These are phyloP conservation scores for Macrocystidia cucumis DNA, from an alignment of 1,284 basidiomycete species.

Conservation along the genomic window DNA sequence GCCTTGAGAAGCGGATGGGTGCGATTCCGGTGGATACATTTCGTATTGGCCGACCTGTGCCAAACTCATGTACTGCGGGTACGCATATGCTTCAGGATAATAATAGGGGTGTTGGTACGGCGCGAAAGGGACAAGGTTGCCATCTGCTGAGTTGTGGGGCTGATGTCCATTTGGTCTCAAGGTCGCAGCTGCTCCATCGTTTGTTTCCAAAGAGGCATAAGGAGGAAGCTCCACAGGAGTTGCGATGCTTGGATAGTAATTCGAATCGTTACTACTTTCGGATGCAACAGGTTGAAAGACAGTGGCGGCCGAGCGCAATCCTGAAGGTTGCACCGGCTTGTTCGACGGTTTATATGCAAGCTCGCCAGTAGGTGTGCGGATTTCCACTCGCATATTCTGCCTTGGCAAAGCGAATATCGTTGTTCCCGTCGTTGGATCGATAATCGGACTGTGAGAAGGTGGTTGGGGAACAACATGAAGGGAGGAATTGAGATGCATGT, in stretches of 20 bases:
- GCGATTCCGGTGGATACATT: slow-evolving; percentile 46
- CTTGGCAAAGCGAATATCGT: slow-evolving; percentile 67
- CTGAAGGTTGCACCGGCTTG: slow-evolving; percentile 26
- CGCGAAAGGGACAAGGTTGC: slow-evolving; percentile 41
- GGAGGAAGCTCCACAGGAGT: slow-evolving; percentile 6
- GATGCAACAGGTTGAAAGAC: slow-evolving; percentile 35
- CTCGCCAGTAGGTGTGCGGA: slow-evolving; percentile 51
- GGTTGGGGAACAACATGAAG: slow-evolving; percentile 53
- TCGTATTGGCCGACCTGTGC: slow-evolving; percentile 58
- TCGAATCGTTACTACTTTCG: slow-evolving; percentile 16
- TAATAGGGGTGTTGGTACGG: slow-evolving; percentile 53
- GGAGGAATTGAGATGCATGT: slow-evolving; percentile 49
- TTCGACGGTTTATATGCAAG: slow-evolving; percentile 19
- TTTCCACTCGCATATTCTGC: slow-evolving; percentile 65
- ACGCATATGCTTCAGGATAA: slow-evolving; percentile 61
- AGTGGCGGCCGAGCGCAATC: slow-evolving; percentile 35
- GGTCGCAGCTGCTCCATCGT: slow-evolving; percentile 14
- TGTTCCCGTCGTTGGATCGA: slow-evolving; percentile 53
- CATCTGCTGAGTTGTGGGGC: slow-evolving; percentile 15
- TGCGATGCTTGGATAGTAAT: slow-evolving; percentile 20
- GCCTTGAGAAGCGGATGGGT: slow-evolving; percentile 32
- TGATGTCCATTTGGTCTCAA: slow-evolving; percentile 11
- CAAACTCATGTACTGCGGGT: slow-evolving; percentile 58
- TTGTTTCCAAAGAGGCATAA: slow-evolving; percentile 11
- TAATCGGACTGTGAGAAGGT: slow-evolving; percentile 45